These are phyloP conservation scores for Fusarium sp. DNA, from an alignment of 2,329 filamentous ascomycete genomes.

Conservation along the genomic window DNA sequence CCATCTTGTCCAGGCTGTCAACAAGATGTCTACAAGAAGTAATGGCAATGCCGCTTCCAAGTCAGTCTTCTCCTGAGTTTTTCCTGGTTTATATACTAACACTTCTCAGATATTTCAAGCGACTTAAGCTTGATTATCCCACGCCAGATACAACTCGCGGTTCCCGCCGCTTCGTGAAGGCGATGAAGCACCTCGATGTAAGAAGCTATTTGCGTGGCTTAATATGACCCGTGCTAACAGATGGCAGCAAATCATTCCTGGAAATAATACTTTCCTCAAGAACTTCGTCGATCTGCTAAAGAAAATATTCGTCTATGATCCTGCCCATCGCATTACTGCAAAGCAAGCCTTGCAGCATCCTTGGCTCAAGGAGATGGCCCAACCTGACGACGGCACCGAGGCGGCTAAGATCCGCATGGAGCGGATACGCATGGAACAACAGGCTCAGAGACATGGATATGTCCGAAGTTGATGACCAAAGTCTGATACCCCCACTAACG, in stretches of 20 bases:
- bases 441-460: conserved; percentile 45
- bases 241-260: conserved; percentile 72
- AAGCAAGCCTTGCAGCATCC: conserved; percentile 74
- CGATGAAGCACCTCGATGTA: conserved; percentile 77
- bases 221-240: conserved; percentile 5
- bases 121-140: conserved; percentile 73
- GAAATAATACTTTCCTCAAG: conserved; percentile 67
- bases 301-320: conserved; percentile 77
- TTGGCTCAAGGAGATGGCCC: conserved; percentile 74
- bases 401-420: conserved; percentile 72
- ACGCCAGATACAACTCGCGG: conserved; percentile 72
- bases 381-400: conserved; percentile 75
- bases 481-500: conserved; percentile 43
- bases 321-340: conserved; percentile 72
- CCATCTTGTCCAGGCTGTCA: conserved; percentile 63
- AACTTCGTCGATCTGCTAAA: conserved; percentile 73
- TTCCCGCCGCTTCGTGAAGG: conserved; percentile 74
- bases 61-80: conserved; percentile 55
- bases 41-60: conserved; percentile 72
- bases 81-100: conserved; percentile 42
- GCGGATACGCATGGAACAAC: conserved; percentile 59
- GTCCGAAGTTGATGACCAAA: conserved; percentile 41
- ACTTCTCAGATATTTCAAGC: conserved; percentile 71
- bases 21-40: conserved; percentile 66
- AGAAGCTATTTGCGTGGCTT: conserved; percentile 36